Conservation (phyloP, 768 basidiomycete species). For the Suillus subalutaceus region DNA sequence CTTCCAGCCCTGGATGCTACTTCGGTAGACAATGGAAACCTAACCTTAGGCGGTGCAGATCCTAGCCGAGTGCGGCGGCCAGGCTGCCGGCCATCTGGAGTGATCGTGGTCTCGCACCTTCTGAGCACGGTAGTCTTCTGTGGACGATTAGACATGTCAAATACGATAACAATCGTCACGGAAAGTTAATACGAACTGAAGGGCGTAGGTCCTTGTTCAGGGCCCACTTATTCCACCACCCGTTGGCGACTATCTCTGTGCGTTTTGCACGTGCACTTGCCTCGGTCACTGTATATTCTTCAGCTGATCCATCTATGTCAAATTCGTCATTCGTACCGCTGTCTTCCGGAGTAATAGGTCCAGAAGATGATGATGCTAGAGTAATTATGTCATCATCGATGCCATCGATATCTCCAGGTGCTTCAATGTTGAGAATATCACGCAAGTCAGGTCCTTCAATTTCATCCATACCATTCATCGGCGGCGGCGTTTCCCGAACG, state of each 20-base stretch:
- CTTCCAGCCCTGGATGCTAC: slow-evolving; percentile 24
- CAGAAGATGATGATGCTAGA: slow-evolving; percentile 37
- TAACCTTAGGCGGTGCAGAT: slow-evolving; percentile 29
- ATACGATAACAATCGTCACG: slow-evolving; percentile 15
- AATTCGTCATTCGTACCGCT: slow-evolving; percentile 15
- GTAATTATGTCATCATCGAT: slow-evolving; percentile 25
- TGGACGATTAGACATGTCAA: slow-evolving; percentile 13
- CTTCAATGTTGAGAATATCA: slow-evolving; percentile 45
- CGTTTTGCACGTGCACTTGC: slow-evolving; percentile 31
- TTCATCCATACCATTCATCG: slow-evolving; percentile 11
- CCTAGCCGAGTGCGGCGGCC: slow-evolving; percentile 29
- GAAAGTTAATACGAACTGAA: slow-evolving; percentile 22
- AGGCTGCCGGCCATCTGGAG: slow-evolving; percentile 44
- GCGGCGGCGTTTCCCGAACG: slow-evolving; percentile 33
- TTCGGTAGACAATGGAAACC: slow-evolving; percentile 16
- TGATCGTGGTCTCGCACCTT: slow-evolving; percentile 52
- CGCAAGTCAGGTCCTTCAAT: slow-evolving; percentile 47
- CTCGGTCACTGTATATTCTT: slow-evolving; percentile 28
- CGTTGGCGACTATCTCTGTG: slow-evolving; percentile 44
- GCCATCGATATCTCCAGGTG: slow-evolving; percentile 49
- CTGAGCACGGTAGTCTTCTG: slow-evolving; percentile 39
- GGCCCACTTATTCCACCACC: slow-evolving; percentile 58
- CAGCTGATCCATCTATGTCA: slow-evolving; percentile 24
- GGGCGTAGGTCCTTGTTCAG: slow-evolving; percentile 27
- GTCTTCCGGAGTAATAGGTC: slow-evolving; percentile 38